phyloP scores from a whole-genome alignment of 768 basidiomycete genomes.

The Suillus subalutaceus region DNA sequence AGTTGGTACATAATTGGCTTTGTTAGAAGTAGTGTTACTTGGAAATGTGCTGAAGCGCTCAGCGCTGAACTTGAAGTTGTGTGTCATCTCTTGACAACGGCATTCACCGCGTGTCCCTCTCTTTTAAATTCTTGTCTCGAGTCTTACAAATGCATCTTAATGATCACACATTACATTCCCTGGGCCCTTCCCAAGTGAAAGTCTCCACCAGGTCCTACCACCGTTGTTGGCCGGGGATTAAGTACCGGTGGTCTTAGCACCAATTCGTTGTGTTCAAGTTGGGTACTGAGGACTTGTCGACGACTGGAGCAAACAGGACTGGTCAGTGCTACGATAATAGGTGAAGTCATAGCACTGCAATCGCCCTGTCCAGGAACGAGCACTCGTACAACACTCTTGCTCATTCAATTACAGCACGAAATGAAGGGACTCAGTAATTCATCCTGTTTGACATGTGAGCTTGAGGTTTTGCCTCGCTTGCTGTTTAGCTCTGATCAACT shows the following conservation, averaged over 20 bases:
- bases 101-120: not conserved
- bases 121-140: not conserved
- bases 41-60: not conserved
- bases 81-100: not conserved
- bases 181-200: not conserved
- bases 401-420: not conserved
- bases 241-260: not conserved
- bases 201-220: not conserved
- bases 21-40: not conserved
- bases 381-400: not conserved
- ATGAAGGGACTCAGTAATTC: not conserved
- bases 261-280: not conserved
- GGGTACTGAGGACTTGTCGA: not conserved
- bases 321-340: not conserved
- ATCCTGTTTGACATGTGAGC: conserved; percentile 2
- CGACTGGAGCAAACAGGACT: not conserved
- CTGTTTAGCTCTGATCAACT: not conserved
- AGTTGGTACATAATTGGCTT: not conserved
- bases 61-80: too few species aligned
- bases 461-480: not conserved
- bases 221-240: not conserved
- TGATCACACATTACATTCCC: not conserved
- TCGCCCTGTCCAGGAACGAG: not conserved
- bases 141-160: not conserved
- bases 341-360: not conserved